Evolutionary conservation across 2,329 filamentous ascomycete genomes (phyloP).

Genomic region (Aureobasidium sp.): DNA sequence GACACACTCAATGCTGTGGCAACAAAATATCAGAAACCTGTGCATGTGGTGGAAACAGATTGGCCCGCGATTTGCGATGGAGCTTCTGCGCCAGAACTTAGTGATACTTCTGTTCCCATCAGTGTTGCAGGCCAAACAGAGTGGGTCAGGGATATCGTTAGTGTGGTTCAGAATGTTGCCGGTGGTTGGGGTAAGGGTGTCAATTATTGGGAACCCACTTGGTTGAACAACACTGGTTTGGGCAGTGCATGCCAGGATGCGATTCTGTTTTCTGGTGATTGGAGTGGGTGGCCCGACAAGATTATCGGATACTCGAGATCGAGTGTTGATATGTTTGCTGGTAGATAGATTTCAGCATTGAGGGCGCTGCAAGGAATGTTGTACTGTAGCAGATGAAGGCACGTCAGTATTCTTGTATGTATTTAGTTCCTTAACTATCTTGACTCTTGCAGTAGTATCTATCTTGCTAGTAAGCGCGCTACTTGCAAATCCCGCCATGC

Average conservation of each 20-base stretch:
- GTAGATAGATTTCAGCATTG: not conserved
- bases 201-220: slow-evolving; percentile 30
- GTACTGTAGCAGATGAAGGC: too few relatives aligned
- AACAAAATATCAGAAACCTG: slow-evolving; percentile 26
- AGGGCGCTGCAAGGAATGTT: too few relatives aligned
- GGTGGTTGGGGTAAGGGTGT: slow-evolving; percentile 25
- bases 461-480: too few relatives aligned
- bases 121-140: slow-evolving; percentile 24
- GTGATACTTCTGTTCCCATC: slow-evolving; percentile 24
- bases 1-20: slow-evolving; percentile 24
- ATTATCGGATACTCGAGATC: slow-evolving; percentile 24
- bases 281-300: slow-evolving; percentile 23
- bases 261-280: slow-evolving; percentile 27
- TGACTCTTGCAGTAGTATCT: too few relatives aligned
- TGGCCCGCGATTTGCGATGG: slow-evolving; percentile 26
- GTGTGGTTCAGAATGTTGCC: slow-evolving; percentile 17
- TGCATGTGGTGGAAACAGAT: slow-evolving; percentile 28
- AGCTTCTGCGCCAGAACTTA: slow-evolving; percentile 19
- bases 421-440: too few relatives aligned
- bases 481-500: not conserved
- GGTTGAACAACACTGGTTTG: slow-evolving; percentile 25
- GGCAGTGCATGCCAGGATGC: slow-evolving; percentile 26
- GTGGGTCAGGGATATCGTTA: slow-evolving; percentile 25
- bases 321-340: slow-evolving; percentile 26
- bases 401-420: too few relatives aligned